Base-by-base conservation (phyloP, 2,329 filamentous ascomycete genomes). In the Monilinia polystroma region DNA sequence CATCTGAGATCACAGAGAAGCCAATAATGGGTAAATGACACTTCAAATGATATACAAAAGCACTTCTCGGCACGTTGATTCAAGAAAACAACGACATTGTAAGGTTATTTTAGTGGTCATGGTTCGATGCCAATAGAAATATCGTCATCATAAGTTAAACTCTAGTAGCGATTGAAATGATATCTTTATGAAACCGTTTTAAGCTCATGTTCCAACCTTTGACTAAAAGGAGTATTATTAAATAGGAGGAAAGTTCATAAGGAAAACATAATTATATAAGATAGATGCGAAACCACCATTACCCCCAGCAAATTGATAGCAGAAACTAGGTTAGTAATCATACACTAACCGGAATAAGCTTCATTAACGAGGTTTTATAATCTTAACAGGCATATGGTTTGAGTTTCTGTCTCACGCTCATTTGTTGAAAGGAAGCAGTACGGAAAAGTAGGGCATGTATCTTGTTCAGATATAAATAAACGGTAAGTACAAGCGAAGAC, bases 381-480 rank as follows among this genome's bases (percentile, higher is more conserved):
- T 35, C 32, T 49, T 49, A 23, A 20, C 47, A 7, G n/a, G 4
- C 12, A 18, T 54, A 6, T 38, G 20, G 20, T 38, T 54, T 2
- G 14, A 49, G 57, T 49, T 60, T 49, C 45, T 26, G 29, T 38
- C 45, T 49, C 45, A 38, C 45, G 5, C 16, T 51, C 29, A 51
- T 38, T 60, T 38, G n/a, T 26, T 51, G 38, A 60, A 60, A 60
- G 43, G 20, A 35, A 45, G 43, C 57, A 26, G 29, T 51, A 29
- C 16, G 41, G 29, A 49, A 38, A 18, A 11, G 32, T 26, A 10
- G 18, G 26, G 10, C 4, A 47, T 60, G 14, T 51, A 38, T 20
- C 18, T 51, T 7, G 11, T 52, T 45, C 45, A 6, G 23, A 11
- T 10, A 49, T 38, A 26, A 38, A 51, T 51, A 12, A 23, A 7